A percentile compares a stretch with the other conserved stretches of the same genome.
phyloP scores from a whole-genome alignment of 805 yeast genomes.

The Tetrapisispora fleetii region DNA sequence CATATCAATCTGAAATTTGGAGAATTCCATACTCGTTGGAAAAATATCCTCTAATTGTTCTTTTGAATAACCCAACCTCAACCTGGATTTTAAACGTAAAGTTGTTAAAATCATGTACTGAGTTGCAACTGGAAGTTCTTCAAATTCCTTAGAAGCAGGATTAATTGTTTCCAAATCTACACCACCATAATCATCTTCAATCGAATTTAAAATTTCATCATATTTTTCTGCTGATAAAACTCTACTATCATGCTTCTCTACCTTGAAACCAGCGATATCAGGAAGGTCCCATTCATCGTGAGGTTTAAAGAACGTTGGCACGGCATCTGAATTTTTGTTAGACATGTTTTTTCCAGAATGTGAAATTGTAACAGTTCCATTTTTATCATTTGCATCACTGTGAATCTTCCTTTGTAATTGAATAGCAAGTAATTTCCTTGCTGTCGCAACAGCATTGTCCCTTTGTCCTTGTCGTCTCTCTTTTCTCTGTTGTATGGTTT shows the following conservation, averaged over 20 bases:
- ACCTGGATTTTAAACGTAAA: slow-evolving; percentile 70
- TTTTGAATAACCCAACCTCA: slow-evolving; percentile 90
- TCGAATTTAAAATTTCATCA: slow-evolving; percentile 45
- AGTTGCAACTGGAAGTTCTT: slow-evolving; percentile 65
- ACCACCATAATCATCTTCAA: slow-evolving; percentile 49
- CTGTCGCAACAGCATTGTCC: slow-evolving; percentile 63
- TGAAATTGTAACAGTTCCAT: neutral
- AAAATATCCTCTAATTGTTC: slow-evolving; percentile 77
- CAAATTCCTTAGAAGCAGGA: slow-evolving; percentile 73
- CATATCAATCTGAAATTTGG: slow-evolving; percentile 85
- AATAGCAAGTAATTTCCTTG: slow-evolving; percentile 67
- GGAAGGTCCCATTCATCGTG: slow-evolving; percentile 87
- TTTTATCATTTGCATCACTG: neutral
- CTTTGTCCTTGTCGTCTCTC: slow-evolving; percentile 66
- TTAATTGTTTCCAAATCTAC: slow-evolving; percentile 66
- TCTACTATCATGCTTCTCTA: slow-evolving; percentile 55
- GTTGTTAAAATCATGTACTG: slow-evolving; percentile 84
- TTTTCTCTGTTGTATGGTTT: slow-evolving; percentile 64
- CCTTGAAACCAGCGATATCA: slow-evolving; percentile 44
- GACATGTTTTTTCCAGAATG: neutral
- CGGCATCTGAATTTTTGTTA: neutral
- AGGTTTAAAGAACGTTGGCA: neutral
- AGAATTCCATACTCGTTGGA: slow-evolving; percentile 81
- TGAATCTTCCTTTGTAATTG: slow-evolving; percentile 49
- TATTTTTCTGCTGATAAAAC: slow-evolving; percentile 66